Evolutionary conservation across 345 rosid genomes (phyloP), one percentile per base, ranked within the genome.

Genomic region (Cochlearia excelsa): DNA sequence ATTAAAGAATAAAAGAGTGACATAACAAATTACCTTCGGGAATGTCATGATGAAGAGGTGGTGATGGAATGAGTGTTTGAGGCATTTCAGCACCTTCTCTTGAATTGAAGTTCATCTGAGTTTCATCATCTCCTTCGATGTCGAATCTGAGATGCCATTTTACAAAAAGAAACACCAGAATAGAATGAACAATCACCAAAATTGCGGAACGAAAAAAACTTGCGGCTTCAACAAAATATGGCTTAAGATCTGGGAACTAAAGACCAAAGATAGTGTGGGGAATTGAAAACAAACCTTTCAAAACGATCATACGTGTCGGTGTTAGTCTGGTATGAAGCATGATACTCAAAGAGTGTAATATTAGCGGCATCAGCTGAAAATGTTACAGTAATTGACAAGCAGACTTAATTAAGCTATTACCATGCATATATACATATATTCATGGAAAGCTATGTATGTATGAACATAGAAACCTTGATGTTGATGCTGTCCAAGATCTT

Each of bases 391-490:
- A 39, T 67, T 58, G 76, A 59, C 39, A 30, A 42, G 44, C 23
- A 1, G 34, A 28, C 23, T n/a, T n/a, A n/a, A n/a, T 59, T n/a
- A 65, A 16, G 26, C 7, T 6, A 37, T 23, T 51, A 53, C 27
- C 1, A 51, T n/a, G 54, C 59, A 65, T 50, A 37, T 49, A n/a
- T n/a, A n/a, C 6, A 11, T 30, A 51, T 51, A 26, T 30, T 62
- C 51, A 64, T 2, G 6, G 51, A 51, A 37, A 54, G 9, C 10
- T n/a, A n/a, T n/a, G n/a, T 58, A 30, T 31, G 54, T 37, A 28
- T 49, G 46, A 56, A 51, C 30, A 65, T 57, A 33, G 44, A 48
- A 69, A 91, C 96, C 95, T 91, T 86, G 98, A 71, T 91, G 95
- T 7, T 74, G 46, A 16, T 78, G 66, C 26, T 72, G 79, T 59